phyloP scores from a whole-genome alignment of 1,284 basidiomycete genomes.

The Heterobasidion annosum region DNA sequence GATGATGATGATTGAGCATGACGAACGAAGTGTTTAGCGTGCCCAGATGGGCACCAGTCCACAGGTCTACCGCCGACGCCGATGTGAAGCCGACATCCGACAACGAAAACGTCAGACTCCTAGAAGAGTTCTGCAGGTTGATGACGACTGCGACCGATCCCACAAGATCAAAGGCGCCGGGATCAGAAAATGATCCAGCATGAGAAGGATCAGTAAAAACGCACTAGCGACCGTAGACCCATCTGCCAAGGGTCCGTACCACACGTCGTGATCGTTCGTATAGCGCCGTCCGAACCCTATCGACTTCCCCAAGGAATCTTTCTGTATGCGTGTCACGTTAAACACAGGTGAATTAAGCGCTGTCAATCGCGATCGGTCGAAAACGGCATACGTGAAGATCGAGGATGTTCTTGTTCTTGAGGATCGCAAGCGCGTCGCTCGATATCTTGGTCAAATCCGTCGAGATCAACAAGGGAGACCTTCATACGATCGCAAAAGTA shows the following conservation, averaged over 20 bases:
- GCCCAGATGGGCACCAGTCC: background rate
- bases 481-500: conserved; percentile 7
- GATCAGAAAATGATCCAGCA: too few species aligned
- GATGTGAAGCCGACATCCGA: background rate
- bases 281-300: conserved; percentile 38
- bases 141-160: background rate
- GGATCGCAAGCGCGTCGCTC: conserved; percentile 24
- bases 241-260: conserved; percentile 39
- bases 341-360: too few species aligned
- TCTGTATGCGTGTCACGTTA: conserved; percentile 17
- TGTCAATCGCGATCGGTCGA: background rate
- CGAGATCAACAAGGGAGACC: conserved; percentile 37
- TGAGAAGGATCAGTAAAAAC: conserved; percentile 12
- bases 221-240: conserved; percentile 37
- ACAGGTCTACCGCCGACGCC: background rate
- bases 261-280: conserved; percentile 39
- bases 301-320: conserved; percentile 38
- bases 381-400: background rate
- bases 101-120: background rate
- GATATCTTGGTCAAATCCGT: conserved; percentile 29
- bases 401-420: conserved; percentile 17
- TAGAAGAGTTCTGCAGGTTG: background rate
- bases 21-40: background rate
- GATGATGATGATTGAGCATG: background rate
- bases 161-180: background rate